phyloP scores from a whole-genome alignment of 345 rosid genomes.

The Noccaea caerulescens region DNA sequence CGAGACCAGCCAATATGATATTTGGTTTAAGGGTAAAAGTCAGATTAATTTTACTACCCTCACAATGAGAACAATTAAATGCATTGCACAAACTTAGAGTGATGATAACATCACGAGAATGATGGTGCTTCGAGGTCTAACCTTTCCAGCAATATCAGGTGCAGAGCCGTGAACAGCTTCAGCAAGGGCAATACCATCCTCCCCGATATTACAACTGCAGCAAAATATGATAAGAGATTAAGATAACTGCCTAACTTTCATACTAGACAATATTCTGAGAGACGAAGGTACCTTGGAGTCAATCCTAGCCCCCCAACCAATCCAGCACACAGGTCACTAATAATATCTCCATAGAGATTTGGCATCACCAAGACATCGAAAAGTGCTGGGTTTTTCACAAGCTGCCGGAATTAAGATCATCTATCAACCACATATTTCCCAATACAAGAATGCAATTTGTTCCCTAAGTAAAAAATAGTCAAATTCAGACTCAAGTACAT shows the following conservation, averaged over 20 bases:
- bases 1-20: neutral
- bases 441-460: slow-evolving; percentile 1
- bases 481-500: neutral
- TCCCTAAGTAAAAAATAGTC: neutral
- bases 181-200: slow-evolving; percentile 94
- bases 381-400: slow-evolving; percentile 92
- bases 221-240: slow-evolving; percentile 30
- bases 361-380: slow-evolving; percentile 99
- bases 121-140: slow-evolving; percentile 45
- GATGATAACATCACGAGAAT: slow-evolving; percentile 8
- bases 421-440: slow-evolving; percentile 21
- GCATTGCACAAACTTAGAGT: neutral
- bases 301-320: slow-evolving; percentile 96
- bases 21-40: neutral
- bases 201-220: slow-evolving; percentile 89
- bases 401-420: slow-evolving; percentile 52
- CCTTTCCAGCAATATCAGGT: slow-evolving; percentile 99
- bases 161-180: slow-evolving; percentile 99
- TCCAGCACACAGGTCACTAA: slow-evolving; percentile 98
- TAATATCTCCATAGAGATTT: slow-evolving; percentile 97
- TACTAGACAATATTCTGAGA: neutral
- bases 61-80: neutral
- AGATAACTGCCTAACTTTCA: slow-evolving; percentile 27
- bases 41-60: neutral
- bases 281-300: slow-evolving; percentile 78